phyloP scores from a whole-genome alignment of 2,329 filamentous ascomycete genomes.

The Fusarium nurragi region DNA sequence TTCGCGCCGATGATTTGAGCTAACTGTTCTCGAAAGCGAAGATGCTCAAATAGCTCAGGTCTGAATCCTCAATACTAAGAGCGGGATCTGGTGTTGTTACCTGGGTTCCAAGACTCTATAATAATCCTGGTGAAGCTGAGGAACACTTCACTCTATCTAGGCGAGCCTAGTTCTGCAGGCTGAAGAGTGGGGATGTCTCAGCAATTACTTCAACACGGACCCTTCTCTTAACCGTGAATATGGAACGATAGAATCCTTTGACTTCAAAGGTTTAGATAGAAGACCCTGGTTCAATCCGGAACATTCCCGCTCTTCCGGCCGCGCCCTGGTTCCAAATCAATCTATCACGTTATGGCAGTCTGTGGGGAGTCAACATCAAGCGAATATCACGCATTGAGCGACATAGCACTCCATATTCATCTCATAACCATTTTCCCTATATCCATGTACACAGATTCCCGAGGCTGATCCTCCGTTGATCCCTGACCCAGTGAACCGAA shows the following conservation, averaged over 20 bases:
- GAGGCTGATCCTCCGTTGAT: slow-evolving; percentile 21
- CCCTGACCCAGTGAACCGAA: slow-evolving; percentile 12
- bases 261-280: background rate
- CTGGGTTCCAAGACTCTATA: background rate
- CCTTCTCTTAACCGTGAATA: slow-evolving; percentile 7
- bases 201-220: slow-evolving; percentile 22
- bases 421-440: slow-evolving; percentile 5
- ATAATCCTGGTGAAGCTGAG: background rate
- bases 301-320: background rate
- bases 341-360: slow-evolving; percentile 2
- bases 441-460: slow-evolving; percentile 26
- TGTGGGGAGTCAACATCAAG: background rate
- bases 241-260: slow-evolving; percentile 5
- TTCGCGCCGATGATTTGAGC: background rate
- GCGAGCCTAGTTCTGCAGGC: background rate
- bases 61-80: background rate
- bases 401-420: slow-evolving; percentile 1
- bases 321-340: slow-evolving; percentile 15
- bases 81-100: background rate
- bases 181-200: slow-evolving; percentile 14
- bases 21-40: background rate
- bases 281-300: slow-evolving; percentile 4
- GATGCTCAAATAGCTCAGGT: background rate
- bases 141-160: slow-evolving; percentile 8
- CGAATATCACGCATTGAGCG: background rate